These are phyloP conservation scores for Penicillium aurantiogriseum DNA, from an alignment of 2,329 filamentous ascomycete species.

Conservation along the genomic window DNA sequence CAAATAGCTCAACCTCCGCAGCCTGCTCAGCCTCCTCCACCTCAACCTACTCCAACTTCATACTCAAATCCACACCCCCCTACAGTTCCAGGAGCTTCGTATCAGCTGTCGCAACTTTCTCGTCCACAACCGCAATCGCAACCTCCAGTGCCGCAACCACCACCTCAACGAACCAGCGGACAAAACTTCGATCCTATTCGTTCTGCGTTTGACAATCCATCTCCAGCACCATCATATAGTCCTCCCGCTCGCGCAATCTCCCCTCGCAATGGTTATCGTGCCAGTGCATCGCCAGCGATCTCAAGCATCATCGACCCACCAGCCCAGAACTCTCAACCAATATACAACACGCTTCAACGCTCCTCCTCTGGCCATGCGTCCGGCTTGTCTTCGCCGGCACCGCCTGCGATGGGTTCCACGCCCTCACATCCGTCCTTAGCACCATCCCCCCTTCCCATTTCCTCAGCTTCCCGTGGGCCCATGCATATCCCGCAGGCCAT, in stretches of 20 bases:
- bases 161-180: slow-evolving; percentile 62
- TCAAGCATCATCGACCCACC: slow-evolving; percentile 79
- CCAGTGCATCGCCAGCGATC: slow-evolving; percentile 89
- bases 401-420: slow-evolving; percentile 25
- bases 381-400: slow-evolving; percentile 27
- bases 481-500: slow-evolving; percentile 18
- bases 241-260: slow-evolving; percentile 50
- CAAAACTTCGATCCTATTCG: slow-evolving; percentile 89
- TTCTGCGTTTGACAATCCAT: slow-evolving; percentile 56
- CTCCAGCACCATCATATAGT: slow-evolving; percentile 42
- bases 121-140: slow-evolving; percentile 47
- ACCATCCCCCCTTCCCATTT: slow-evolving; percentile 23
- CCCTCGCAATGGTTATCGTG: slow-evolving; percentile 57
- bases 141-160: slow-evolving; percentile 46
- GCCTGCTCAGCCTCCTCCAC: slow-evolving; percentile 11
- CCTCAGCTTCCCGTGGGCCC: slow-evolving; percentile 25
- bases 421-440: slow-evolving; percentile 26
- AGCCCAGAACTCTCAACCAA: slow-evolving; percentile 31
- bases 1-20: slow-evolving; percentile 2
- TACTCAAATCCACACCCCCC: slow-evolving; percentile 43
- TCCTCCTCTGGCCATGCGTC: slow-evolving; percentile 30
- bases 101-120: slow-evolving; percentile 49
- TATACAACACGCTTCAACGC: slow-evolving; percentile 31
- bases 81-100: slow-evolving; percentile 48
- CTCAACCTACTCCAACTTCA: slow-evolving; percentile 12